These are phyloP conservation scores for Moesziomyces parantarcticus DNA, from an alignment of 1,284 basidiomycete genomes.

Conservation along the genomic window DNA sequence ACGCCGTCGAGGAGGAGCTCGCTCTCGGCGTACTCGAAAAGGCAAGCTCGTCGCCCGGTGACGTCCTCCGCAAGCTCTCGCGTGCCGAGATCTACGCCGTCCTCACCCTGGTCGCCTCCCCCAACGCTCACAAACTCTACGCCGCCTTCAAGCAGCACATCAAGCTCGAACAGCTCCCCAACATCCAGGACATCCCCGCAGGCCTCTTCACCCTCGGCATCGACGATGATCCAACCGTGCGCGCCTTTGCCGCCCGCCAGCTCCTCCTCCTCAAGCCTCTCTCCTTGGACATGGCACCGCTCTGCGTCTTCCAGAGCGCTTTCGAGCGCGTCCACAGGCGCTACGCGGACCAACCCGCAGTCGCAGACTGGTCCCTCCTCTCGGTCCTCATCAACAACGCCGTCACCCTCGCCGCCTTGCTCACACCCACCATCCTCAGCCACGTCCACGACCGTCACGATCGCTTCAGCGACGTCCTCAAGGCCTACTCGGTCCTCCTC, in stretches of 20 bases:
- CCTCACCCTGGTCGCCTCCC: constrained; percentile 40
- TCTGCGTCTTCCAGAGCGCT: constrained; percentile 22
- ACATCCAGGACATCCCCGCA: constrained; percentile 43
- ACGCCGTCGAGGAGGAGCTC: constrained; percentile 48
- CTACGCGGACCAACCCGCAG: constrained; percentile 13
- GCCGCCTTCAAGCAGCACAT: constrained; percentile 25
- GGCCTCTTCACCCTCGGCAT: constrained; percentile 42
- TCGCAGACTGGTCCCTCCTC: constrained; percentile 41
- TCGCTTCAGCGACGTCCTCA: constrained; percentile 44
- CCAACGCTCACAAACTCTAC: constrained; percentile 29
- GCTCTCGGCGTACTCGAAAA: constrained; percentile 35
- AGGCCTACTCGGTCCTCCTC: constrained; percentile 36
- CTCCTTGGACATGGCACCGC: constrained; percentile 12
- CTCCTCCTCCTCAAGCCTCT: constrained; percentile 44
- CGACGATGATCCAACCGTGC: constrained; percentile 31
- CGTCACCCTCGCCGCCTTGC: constrained; percentile 18
- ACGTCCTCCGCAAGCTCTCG: constrained; percentile 25
- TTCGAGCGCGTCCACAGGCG: constrained; percentile 9
- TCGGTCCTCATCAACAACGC: constrained; percentile 39
- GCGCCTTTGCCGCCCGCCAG: constrained; percentile 40
- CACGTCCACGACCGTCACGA: constrained; percentile 44
- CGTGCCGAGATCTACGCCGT: constrained; percentile 44
- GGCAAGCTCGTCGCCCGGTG: constrained; percentile 8
- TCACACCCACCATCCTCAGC: constrained; percentile 35
- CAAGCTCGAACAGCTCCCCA: constrained; percentile 30